Evolutionary conservation across 345 rosid genomes (phyloP).

Genomic region (Acer negundo): DNA sequence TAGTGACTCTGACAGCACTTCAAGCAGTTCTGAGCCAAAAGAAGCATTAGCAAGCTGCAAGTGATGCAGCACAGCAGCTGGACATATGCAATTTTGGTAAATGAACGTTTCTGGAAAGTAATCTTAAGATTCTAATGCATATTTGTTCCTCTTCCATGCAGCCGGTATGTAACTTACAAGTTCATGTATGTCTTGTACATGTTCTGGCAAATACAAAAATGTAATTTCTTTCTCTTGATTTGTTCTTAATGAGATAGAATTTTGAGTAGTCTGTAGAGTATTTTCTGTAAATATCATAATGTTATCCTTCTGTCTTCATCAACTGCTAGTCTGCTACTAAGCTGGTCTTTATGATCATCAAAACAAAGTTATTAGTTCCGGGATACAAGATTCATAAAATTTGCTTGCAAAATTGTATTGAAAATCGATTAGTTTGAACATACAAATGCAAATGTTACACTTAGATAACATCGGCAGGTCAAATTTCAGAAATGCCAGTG

Average conservation of each 20-base stretch:
- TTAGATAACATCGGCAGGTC: background rate
- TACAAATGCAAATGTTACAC: background rate
- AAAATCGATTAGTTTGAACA: background rate
- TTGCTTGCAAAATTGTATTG: background rate
- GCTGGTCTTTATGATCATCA: background rate
- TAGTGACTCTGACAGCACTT: conserved; percentile 39
- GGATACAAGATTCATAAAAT: background rate
- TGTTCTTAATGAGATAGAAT: background rate
- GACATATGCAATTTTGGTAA: conserved; percentile 14
- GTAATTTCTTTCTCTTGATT: background rate
- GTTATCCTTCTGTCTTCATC: background rate
- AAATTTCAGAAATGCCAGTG: too few relatives aligned
- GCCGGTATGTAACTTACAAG: background rate
- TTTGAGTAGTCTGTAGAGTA: conserved; percentile 6
- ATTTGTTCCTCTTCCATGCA: background rate
- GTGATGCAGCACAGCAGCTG: conserved; percentile 4
- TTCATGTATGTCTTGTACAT: background rate
- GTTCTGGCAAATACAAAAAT: background rate
- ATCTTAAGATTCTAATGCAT: background rate
- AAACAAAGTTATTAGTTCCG: background rate
- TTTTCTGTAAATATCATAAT: background rate
- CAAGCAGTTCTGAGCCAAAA: conserved; percentile 37
- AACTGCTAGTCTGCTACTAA: background rate
- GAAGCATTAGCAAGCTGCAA: conserved; percentile 24
- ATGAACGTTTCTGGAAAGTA: background rate